Percentiles rank a stretch among this genome's conserved stretches.
Evolutionary conservation across 139 green algal genomes (phyloP).

Genomic region (Auxenochlorella protothecoides): DNA sequence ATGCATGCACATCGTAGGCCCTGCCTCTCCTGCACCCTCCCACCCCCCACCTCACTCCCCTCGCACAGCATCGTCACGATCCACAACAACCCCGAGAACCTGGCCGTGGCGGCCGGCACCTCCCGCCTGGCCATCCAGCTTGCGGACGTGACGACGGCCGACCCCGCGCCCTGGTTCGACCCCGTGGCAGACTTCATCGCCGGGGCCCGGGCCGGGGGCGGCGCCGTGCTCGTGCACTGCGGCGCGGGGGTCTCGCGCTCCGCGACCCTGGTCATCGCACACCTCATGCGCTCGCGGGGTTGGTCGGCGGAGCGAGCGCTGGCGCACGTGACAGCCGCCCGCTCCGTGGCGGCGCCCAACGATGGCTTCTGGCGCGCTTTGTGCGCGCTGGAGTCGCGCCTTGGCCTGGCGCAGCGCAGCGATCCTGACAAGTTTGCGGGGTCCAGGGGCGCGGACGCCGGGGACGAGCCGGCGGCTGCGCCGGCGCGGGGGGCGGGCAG

Average conservation of each 20-base stretch:
- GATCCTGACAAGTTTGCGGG: too few species aligned
- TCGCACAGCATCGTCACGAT: conserved; percentile 28
- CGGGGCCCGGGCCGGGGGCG: conserved; percentile 19
- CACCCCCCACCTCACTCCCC: too few species aligned
- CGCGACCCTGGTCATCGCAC: conserved; percentile 59
- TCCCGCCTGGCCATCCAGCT: conserved; percentile 42
- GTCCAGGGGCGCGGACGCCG: too few species aligned
- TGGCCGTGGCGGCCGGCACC: conserved; percentile 26
- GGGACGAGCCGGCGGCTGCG: too few species aligned
- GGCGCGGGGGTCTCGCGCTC: conserved; percentile 64
- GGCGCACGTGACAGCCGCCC: conserved; percentile 17
- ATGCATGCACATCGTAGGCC: too few species aligned
- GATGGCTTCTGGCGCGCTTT: conserved; percentile 69
- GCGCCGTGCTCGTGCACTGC: conserved; percentile 73
- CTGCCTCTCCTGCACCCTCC: too few species aligned
- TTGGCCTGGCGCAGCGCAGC: conserved; percentile 42
- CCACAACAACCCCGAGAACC: conserved; percentile 48
- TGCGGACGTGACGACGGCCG: conserved; percentile 51
- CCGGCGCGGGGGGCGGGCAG: too few species aligned
- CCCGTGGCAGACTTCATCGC: conserved; percentile 59
- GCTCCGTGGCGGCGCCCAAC: conserved; percentile 55
- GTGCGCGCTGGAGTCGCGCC: conserved; percentile 51
- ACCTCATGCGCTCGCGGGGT: conserved; percentile 60
- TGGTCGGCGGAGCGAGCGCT: conserved; percentile 42
- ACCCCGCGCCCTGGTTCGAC: conserved; percentile 53